Conservation (phyloP, 1,284 basidiomycete species). For the Sporisorium exsertum region DNA sequence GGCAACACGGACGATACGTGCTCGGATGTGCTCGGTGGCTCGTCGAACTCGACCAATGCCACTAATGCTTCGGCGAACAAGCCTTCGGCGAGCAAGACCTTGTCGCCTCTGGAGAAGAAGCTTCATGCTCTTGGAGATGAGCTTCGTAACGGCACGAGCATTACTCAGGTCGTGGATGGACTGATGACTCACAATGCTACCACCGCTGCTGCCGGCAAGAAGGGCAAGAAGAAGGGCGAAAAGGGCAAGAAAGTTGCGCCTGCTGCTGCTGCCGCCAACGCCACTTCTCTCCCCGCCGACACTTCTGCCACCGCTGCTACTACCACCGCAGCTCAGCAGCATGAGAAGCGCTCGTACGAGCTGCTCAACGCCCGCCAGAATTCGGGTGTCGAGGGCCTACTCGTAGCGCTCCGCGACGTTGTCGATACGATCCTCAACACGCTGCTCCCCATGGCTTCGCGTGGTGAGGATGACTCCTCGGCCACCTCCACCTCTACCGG, state of each 20-base stretch:
- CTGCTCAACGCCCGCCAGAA: conserved; percentile 36
- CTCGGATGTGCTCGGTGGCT: conserved; percentile 28
- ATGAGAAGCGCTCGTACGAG: not conserved
- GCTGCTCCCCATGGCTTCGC: conserved; percentile 50
- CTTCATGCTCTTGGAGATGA: conserved; percentile 26
- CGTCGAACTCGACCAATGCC: conserved; percentile 41
- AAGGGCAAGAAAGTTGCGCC: conserved; percentile 11
- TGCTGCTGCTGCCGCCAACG: conserved; percentile 13
- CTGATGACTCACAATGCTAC: conserved; percentile 24
- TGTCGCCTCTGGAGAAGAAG: conserved; percentile 35
- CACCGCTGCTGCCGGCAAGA: conserved; percentile 23
- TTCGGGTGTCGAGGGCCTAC: conserved; percentile 49
- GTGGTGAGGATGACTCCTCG: conserved; percentile 27
- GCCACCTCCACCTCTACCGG: conserved; percentile 16
- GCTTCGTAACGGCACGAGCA: conserved; percentile 39
- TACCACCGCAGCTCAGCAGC: too few relatives aligned
- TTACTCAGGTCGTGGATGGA: conserved; percentile 38
- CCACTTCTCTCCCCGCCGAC: conserved; percentile 12
- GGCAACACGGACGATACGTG: conserved; percentile 43
- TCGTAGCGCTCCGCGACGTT: conserved; percentile 44
- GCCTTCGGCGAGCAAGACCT: conserved; percentile 10
- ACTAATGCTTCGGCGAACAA: conserved; percentile 15
- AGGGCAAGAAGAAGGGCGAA: conserved; percentile 23
- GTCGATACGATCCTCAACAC: conserved; percentile 60
- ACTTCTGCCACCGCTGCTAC: not conserved